Percentiles rank a stretch among this genome's conserved stretches.
phyloP scores from a whole-genome alignment of 495 filamentous ascomycete genomes.

The Ascobolus immersus region DNA sequence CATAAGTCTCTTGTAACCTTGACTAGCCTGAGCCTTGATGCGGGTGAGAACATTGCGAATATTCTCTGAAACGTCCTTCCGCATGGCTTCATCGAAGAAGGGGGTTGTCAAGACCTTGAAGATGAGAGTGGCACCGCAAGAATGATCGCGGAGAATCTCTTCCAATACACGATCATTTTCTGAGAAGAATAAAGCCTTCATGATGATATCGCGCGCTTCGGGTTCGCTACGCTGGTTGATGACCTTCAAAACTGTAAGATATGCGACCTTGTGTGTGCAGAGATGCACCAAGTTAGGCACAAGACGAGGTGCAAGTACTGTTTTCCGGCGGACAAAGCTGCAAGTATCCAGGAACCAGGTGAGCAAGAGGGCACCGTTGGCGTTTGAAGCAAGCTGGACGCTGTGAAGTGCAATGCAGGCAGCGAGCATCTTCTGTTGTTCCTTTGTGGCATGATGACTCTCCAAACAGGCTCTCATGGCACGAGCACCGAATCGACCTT shows the following conservation, averaged over 20 bases:
- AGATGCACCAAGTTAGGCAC: constrained; percentile 91
- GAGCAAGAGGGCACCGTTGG: constrained; percentile 76
- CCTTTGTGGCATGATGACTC: constrained; percentile 81
- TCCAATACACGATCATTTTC: constrained; percentile 66
- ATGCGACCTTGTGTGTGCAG: constrained; percentile 96
- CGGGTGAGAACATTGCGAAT: constrained; percentile 70
- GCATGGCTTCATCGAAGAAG: constrained; percentile 84
- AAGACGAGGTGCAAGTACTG: constrained; percentile 72
- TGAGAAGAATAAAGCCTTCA: constrained; percentile 87
- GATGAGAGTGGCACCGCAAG: constrained; percentile 80
- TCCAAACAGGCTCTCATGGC: constrained; percentile 94
- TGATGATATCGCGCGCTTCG: constrained; percentile 74
- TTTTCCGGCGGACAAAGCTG: constrained; percentile 76
- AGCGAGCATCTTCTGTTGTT: constrained; percentile 85
- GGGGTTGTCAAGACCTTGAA: constrained; percentile 96
- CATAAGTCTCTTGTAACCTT: constrained; percentile 97
- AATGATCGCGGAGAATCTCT: constrained; percentile 72
- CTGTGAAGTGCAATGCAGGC: constrained; percentile 88
- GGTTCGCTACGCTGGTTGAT: constrained; percentile 93
- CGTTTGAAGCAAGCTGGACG: constrained; percentile 86
- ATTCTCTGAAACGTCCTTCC: constrained; percentile 65
- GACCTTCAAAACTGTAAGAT: constrained; percentile 88
- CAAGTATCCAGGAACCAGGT: constrained; percentile 99
- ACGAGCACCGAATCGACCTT: constrained; percentile 79
- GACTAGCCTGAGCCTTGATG: constrained; percentile 75